Percentiles rank a stretch among this genome's conserved stretches.
Conservation (phyloP, 2,329 filamentous ascomycete species). For the Didymella segeticola region DNA sequence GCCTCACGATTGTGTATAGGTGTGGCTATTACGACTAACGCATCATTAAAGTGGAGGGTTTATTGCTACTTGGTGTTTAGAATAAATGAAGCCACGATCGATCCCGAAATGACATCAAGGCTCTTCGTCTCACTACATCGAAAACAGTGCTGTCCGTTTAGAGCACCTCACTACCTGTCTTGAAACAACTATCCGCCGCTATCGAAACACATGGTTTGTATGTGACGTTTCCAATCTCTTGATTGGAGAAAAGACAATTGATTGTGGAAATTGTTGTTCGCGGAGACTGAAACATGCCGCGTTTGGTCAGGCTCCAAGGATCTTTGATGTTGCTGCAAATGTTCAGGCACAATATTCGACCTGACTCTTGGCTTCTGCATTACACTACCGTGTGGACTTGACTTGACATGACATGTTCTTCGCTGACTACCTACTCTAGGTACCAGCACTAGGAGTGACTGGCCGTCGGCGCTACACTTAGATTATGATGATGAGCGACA, state of each 20-base stretch:
- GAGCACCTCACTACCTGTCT: neutral
- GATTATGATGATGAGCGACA: neutral
- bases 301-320: neutral
- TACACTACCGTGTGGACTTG: neutral
- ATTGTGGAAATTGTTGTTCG: neutral
- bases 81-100: neutral
- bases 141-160: neutral
- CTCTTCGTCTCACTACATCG: neutral
- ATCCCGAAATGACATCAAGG: too few relatives aligned
- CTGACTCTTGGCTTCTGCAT: neutral
- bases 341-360: neutral
- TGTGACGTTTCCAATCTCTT: neutral
- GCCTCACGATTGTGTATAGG: conserved; percentile 3
- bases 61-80: neutral
- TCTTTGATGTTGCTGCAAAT: neutral
- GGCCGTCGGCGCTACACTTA: neutral
- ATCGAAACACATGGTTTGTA: neutral
- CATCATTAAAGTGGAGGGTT: neutral
- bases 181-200: neutral
- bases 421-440: conserved; percentile 3
- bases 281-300: conserved; percentile 8
- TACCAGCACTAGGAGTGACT: conserved; percentile 5
- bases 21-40: neutral
- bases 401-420: neutral
- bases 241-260: neutral